Evolutionary conservation across 805 yeast genomes (phyloP), one percentile per base, ranked within the genome.

Genomic region (Blastobotrys terrestris): DNA sequence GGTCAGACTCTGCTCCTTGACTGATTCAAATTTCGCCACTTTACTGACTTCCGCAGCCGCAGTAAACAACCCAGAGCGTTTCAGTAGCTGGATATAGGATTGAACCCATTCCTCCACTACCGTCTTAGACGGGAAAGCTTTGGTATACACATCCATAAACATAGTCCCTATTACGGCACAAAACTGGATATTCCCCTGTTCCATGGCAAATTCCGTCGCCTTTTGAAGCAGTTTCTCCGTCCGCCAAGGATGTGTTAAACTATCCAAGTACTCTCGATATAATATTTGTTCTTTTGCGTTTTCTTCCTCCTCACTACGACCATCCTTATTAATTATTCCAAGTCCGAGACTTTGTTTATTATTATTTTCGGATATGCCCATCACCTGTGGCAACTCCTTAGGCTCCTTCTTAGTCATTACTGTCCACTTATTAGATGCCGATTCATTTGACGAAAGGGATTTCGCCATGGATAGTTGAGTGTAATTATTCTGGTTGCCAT

Each of bases 181-280:
- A 74, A 82, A 71, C 13, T 83, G 69, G 15, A 83, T 60, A 63
- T 86, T 89, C 1, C 92, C 92, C 58, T 83, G 85, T 6, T 66
- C 65, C 3, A 77, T 63, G 44, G 84, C 77, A 66, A 78, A 83
- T 19, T 74, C 75, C n/a, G 80, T 66, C 0, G 82, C 79, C 57
- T 79, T 71, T 46, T 68, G 60, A 8, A 86, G 70, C 53, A 86
- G 63, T 46, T 65, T 68, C 5, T 72, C 67, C 2, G 85, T 77
- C 15, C 74, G 71, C 86, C 90, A 86, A 0, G 91, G 88, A 31
- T 63, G 59, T 2, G 45, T 49, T 16, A 58, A 57, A 3, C 56
- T 49, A 8, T 48, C 40, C 46, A 53, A 19, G 31, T 44, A 59
- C 40, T 53, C 48, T 20, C 18, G 39, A 39, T 26, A 55, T 18